phyloP scores from a whole-genome alignment of 2,329 filamentous ascomycete genomes.

The Sporothrix pallida region DNA sequence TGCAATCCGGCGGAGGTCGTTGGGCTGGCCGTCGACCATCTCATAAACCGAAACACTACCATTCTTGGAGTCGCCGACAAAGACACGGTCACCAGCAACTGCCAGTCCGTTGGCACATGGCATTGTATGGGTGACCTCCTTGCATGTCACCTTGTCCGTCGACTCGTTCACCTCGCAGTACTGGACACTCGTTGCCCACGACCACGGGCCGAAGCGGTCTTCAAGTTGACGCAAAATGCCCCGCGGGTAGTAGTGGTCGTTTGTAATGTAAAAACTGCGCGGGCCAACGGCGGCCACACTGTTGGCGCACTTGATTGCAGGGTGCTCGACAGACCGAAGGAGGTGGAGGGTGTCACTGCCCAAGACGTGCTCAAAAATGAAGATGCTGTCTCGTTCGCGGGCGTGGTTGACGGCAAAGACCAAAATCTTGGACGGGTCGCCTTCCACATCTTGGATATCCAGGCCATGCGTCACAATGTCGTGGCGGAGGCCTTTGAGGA shows the following conservation, averaged over 20 bases:
- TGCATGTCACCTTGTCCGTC: not conserved
- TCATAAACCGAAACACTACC: not conserved
- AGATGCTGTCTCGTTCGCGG: constrained; percentile 11
- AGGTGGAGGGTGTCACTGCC: not conserved
- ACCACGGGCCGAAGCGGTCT: constrained; percentile 19
- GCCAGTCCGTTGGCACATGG: constrained; percentile 11
- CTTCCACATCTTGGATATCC: not conserved
- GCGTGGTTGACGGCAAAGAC: constrained; percentile 27
- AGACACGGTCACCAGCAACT: not conserved
- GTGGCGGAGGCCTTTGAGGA: not conserved
- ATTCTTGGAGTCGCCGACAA: constrained; percentile 19
- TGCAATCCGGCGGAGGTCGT: not conserved
- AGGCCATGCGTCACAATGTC: constrained; percentile 19
- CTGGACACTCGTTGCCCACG: constrained; percentile 27
- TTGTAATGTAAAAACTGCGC: constrained; percentile 21
- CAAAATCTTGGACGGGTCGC: not conserved
- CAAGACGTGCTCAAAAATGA: constrained; percentile 18
- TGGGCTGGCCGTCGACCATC: not conserved
- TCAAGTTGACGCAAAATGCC: constrained; percentile 1
- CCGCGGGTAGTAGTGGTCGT: constrained; percentile 27
- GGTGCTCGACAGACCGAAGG: not conserved
- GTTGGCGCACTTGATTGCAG: constrained; percentile 22
- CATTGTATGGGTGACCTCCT: constrained; percentile 1
- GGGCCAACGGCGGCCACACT: constrained; percentile 20
- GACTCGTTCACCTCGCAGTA: constrained; percentile 6